Base-by-base conservation (phyloP, 129 eudicot genomes). In the Solidago caesia region DNA sequence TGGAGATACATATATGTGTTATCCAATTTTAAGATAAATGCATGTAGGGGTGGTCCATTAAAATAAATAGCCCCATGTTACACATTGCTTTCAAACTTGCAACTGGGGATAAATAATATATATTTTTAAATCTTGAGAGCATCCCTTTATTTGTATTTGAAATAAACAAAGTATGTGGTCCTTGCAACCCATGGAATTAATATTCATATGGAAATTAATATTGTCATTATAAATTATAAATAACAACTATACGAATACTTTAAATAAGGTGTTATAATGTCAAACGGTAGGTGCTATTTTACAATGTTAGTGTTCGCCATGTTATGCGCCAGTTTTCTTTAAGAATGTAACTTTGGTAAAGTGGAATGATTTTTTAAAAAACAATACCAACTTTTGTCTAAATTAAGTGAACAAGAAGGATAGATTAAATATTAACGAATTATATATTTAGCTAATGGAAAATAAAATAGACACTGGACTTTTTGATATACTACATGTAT, bases 41-140 rank as follows among this genome's bases (percentile, higher is more conserved):
- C 52, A 33, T 44, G 25, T 74, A 33, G 44, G 73, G 39, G 39
- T 66, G 73, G 74, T 47, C 72, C 74, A 44, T 53, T 45, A 62
- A 41, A 63, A 61, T 63, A 53, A 61, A 71, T 43, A 61, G 33
- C 67, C 72, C 58, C 82, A 55, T 71, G 77, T 63, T 71, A 71
- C 48, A 44, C 66, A 48, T 70, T 52, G 43, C 82, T 77, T 60
- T 77, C 82, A 64, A 51, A 41, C 44, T 69, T 68, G 14, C 41
- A 52, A 65, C 11, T 44, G 55, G 44, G 5, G 11, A 21, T 2
- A 27, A 3, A 0, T 33, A 46, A 21, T 12, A 15, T 47, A 15
- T 29, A 16, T 43, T 44, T 55, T 21, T 6, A 44, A 72, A 56
- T 55, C 61, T 75, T 51, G 51, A 27, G 2, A 11, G 52, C 59